phyloP scores from a whole-genome alignment of 768 basidiomycete species.

The Tylopilus balloui region DNA sequence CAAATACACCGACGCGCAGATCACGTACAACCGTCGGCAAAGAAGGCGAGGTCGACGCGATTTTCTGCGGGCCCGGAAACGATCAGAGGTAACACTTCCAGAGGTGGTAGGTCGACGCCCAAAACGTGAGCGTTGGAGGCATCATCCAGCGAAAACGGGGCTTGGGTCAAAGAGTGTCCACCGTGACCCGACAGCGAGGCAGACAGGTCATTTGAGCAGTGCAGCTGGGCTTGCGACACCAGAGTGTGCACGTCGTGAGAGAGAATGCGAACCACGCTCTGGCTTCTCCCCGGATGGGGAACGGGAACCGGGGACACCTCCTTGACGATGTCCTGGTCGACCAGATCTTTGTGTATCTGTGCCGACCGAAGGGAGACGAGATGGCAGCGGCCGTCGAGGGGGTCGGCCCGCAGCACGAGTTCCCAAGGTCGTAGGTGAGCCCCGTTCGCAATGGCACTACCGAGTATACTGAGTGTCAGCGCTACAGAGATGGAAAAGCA shows the following conservation, averaged over 20 bases:
- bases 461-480: slow-evolving; percentile 2
- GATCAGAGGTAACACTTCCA: slow-evolving; percentile 54
- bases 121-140: background rate
- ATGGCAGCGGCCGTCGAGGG: slow-evolving; percentile 14
- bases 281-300: slow-evolving; percentile 3
- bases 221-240: slow-evolving; percentile 16
- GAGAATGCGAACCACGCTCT: slow-evolving; percentile 15
- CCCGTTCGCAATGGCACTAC: slow-evolving; percentile 26
- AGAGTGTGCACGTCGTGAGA: slow-evolving; percentile 19
- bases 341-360: slow-evolving; percentile 22
- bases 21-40: slow-evolving; percentile 70
- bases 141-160: slow-evolving; percentile 6
- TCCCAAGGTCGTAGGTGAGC: slow-evolving; percentile 76
- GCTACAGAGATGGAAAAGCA: slow-evolving; percentile 1
- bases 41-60: slow-evolving; percentile 72
- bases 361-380: slow-evolving; percentile 16
- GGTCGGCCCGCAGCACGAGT: slow-evolving; percentile 21
- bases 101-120: slow-evolving; percentile 34
- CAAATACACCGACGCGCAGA: background rate
- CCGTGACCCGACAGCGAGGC: background rate
- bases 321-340: slow-evolving; percentile 6
- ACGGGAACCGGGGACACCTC: slow-evolving; percentile 9
- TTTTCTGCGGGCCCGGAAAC: slow-evolving; percentile 60
- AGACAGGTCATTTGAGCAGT: slow-evolving; percentile 24
- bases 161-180: slow-evolving; percentile 6